Percentiles rank a stretch among this genome's conserved stretches.
Evolutionary conservation across 192 early-diverging fungal genomes (phyloP).

Genomic region (Dissophora globulifera): DNA sequence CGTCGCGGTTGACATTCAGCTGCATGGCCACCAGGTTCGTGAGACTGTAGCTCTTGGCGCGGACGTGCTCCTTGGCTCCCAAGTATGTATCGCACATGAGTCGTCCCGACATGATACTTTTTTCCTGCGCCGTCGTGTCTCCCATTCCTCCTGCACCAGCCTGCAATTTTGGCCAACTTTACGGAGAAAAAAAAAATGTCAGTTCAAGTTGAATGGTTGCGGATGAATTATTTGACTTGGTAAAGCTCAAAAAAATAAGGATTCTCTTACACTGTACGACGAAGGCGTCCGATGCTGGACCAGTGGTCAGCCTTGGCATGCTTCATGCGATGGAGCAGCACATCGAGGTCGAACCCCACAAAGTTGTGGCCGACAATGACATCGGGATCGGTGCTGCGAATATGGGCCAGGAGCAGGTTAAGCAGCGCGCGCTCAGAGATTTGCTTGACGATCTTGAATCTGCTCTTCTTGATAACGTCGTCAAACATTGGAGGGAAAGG

Average conservation of each 20-base stretch:
- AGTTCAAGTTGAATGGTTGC: no score
- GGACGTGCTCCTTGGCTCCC: constrained; percentile 86
- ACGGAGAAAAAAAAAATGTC: no score
- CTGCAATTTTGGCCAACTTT: constrained; percentile 86
- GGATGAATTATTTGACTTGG: no score
- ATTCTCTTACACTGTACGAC: constrained; percentile 68
- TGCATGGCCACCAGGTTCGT: constrained; percentile 80
- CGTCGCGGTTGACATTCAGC: constrained; percentile 80
- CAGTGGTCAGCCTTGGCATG: constrained; percentile 79
- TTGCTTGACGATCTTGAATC: constrained; percentile 66
- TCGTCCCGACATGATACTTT: constrained; percentile 83
- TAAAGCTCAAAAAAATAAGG: neutral
- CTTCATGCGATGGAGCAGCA: constrained; percentile 94
- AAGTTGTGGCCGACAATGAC: constrained; percentile 97
- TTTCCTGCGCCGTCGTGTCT: constrained; percentile 81
- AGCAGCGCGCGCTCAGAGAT: constrained; percentile 82
- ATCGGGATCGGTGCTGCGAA: constrained; percentile 89
- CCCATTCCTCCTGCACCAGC: constrained; percentile 81
- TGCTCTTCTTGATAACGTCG: constrained; percentile 57
- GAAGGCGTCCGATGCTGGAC: constrained; percentile 89
- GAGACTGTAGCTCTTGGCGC: constrained; percentile 86
- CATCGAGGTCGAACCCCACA: constrained; percentile 93
- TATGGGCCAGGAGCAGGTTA: constrained; percentile 76
- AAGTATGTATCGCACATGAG: constrained; percentile 95
- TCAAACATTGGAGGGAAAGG: constrained; percentile 88